Percentiles rank a stretch among this genome's conserved stretches.
Evolutionary conservation across 805 yeast species (phyloP).

Genomic region (Barnettozyma botsteinii): DNA sequence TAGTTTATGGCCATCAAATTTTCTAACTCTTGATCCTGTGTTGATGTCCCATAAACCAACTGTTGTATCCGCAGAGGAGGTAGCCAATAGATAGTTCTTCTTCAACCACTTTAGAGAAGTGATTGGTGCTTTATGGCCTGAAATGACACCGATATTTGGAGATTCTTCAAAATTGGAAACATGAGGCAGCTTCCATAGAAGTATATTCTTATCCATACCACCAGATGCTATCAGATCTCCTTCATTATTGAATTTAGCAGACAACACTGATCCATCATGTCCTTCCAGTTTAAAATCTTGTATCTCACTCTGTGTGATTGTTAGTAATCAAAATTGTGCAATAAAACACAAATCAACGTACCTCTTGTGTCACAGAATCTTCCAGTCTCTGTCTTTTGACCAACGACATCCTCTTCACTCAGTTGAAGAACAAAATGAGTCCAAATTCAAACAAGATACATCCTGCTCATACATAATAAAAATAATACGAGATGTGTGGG

Average conservation of each 20-base stretch:
- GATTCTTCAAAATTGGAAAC: constrained; percentile 8
- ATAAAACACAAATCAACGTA: constrained; percentile 16
- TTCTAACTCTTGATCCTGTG: constrained; percentile 50
- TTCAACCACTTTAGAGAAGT: constrained; percentile 52
- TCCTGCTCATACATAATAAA: too few relatives aligned
- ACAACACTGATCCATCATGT: constrained; percentile 48
- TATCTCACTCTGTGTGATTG: constrained; percentile 11
- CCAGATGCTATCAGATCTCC: constrained; percentile 57
- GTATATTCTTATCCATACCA: constrained; percentile 49
- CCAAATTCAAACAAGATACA: too few relatives aligned
- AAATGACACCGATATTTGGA: constrained; percentile 39
- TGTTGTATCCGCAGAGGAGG: constrained; percentile 58
- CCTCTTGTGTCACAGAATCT: not conserved
- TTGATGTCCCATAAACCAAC: constrained; percentile 57
- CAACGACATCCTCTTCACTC: constrained; percentile 25
- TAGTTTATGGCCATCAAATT: constrained; percentile 44
- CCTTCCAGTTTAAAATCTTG: constrained; percentile 38
- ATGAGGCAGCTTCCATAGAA: constrained; percentile 25
- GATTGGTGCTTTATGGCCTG: constrained; percentile 61
- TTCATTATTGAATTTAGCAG: constrained; percentile 43
- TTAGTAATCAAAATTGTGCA: not conserved
- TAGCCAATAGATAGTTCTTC: constrained; percentile 38
- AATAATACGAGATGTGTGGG: constrained; percentile 18
- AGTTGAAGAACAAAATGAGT: too few relatives aligned
- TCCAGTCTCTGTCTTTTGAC: constrained; percentile 29